phyloP scores from a whole-genome alignment of 371 early-diverging fungal genomes.

The Parasitella parasitica region DNA sequence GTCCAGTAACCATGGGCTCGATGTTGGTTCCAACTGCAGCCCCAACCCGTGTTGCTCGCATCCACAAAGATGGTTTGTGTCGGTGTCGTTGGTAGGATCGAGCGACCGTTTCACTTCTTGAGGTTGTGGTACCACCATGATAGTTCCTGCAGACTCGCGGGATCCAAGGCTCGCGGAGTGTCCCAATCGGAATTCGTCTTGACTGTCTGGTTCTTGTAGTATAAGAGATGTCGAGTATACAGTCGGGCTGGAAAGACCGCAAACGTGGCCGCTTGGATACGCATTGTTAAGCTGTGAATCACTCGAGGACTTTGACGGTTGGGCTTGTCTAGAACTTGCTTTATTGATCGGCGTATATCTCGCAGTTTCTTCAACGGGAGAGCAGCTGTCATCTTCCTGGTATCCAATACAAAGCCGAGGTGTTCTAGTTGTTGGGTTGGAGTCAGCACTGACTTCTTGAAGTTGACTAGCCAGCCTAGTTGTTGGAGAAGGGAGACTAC shows the following conservation, averaged over 20 bases:
- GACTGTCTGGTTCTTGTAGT: too few species aligned
- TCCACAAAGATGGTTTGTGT: neutral
- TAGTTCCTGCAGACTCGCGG: neutral
- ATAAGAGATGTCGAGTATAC: slow-evolving; percentile 17
- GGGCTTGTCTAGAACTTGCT: slow-evolving; percentile 4
- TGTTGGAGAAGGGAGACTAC: neutral
- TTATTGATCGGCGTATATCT: slow-evolving; percentile 22
- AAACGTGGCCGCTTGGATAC: slow-evolving; percentile 12
- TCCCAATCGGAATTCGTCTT: slow-evolving; percentile 9
- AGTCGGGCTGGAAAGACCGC: slow-evolving; percentile 15
- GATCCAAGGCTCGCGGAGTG: neutral
- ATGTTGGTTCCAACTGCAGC: neutral
- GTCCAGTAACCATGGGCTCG: slow-evolving; percentile 15
- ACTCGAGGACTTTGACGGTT: neutral
- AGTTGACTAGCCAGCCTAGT: slow-evolving; percentile 2
- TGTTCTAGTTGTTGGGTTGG: slow-evolving; percentile 15
- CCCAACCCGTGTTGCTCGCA: slow-evolving; percentile 22
- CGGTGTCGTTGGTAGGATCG: slow-evolving; percentile 2
- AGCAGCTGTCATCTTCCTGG: neutral
- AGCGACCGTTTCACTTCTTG: slow-evolving; percentile 11
- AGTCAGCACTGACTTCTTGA: slow-evolving; percentile 7
- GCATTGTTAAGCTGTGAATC: slow-evolving; percentile 22
- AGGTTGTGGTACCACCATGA: slow-evolving; percentile 11
- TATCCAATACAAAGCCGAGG: slow-evolving; percentile 11
- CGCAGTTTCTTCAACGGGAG: slow-evolving; percentile 9